Percentiles rank a stretch among this genome's conserved stretches.
Evolutionary conservation across 306 rosid species (phyloP).

Genomic region (Citrullus colocynthis): DNA sequence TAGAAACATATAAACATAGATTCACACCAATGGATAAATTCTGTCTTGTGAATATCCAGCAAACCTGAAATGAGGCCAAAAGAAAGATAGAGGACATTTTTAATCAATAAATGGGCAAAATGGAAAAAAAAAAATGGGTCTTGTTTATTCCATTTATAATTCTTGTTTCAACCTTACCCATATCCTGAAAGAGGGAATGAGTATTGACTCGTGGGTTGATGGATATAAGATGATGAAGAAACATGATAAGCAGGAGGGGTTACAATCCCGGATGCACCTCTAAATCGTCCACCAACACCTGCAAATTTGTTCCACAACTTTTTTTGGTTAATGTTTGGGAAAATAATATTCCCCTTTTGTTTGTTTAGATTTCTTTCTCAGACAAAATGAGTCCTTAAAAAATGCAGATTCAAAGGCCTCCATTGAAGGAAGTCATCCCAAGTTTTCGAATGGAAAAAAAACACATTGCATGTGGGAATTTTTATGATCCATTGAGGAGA

Average conservation of each 20-base stretch:
- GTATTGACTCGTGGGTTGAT: slow-evolving; percentile 64
- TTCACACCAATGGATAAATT: slow-evolving; percentile 52
- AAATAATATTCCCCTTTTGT: background rate
- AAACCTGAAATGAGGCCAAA: slow-evolving; percentile 31
- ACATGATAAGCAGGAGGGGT: slow-evolving; percentile 54
- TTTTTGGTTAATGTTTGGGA: background rate
- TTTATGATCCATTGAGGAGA: background rate
- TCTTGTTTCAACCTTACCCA: slow-evolving; percentile 31
- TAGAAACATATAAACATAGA: background rate
- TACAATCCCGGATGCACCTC: slow-evolving; percentile 41
- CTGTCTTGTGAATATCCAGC: slow-evolving; percentile 75
- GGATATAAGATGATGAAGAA: slow-evolving; percentile 49
- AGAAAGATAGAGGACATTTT: background rate
- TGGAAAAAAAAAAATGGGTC: background rate
- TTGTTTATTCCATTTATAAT: background rate
- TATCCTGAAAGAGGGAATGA: slow-evolving; percentile 70
- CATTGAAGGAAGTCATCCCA: background rate
- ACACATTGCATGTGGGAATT: background rate
- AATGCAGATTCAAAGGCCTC: background rate
- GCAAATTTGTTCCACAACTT: background rate
- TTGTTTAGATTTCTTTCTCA: background rate
- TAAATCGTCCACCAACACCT: slow-evolving; percentile 46
- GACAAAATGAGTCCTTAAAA: background rate
- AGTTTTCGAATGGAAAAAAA: background rate
- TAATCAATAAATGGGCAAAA: background rate